These are phyloP conservation scores for Fusarium sp. DNA, from an alignment of 2,329 filamentous ascomycete genomes.

Conservation along the genomic window DNA sequence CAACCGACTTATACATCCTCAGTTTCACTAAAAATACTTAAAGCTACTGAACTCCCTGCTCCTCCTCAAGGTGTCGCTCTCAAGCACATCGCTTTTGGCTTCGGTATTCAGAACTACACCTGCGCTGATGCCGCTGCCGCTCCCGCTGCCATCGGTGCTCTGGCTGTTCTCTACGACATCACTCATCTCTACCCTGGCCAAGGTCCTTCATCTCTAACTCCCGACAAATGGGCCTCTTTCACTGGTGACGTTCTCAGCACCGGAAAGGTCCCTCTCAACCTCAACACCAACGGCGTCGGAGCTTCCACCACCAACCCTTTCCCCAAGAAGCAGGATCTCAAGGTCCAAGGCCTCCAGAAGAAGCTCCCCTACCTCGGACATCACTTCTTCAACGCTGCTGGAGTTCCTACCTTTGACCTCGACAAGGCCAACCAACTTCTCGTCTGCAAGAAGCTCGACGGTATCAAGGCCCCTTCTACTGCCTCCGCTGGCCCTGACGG, in stretches of 20 bases:
- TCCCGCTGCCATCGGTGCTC: slow-evolving; percentile 58
- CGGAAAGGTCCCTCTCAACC: slow-evolving; percentile 58
- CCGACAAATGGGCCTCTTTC: slow-evolving; percentile 51
- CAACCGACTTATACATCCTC: background rate
- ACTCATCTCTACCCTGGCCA: slow-evolving; percentile 59
- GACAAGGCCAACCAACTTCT: slow-evolving; percentile 48
- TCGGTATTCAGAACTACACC: slow-evolving; percentile 75
- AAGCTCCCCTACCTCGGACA: slow-evolving; percentile 61
- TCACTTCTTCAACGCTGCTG: slow-evolving; percentile 69
- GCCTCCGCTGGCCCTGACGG: slow-evolving; percentile 56
- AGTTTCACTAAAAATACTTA: slow-evolving; percentile 25
- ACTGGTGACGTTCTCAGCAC: slow-evolving; percentile 51
- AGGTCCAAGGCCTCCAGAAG: slow-evolving; percentile 47
- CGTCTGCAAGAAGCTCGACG: slow-evolving; percentile 58
- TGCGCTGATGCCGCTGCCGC: slow-evolving; percentile 53
- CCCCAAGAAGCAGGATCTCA: slow-evolving; percentile 47
- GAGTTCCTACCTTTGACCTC: slow-evolving; percentile 68
- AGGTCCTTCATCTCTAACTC: slow-evolving; percentile 48
- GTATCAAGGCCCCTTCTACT: slow-evolving; percentile 59
- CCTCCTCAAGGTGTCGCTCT: slow-evolving; percentile 52
- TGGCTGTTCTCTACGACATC: slow-evolving; percentile 68
- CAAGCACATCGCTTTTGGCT: slow-evolving; percentile 66
- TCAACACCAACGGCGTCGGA: slow-evolving; percentile 47
- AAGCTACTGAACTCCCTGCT: slow-evolving; percentile 55
- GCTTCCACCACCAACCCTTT: slow-evolving; percentile 58